Evolutionary conservation across 441 rosid genomes (phyloP).

Genomic region (Pelargonium fulgidum): DNA sequence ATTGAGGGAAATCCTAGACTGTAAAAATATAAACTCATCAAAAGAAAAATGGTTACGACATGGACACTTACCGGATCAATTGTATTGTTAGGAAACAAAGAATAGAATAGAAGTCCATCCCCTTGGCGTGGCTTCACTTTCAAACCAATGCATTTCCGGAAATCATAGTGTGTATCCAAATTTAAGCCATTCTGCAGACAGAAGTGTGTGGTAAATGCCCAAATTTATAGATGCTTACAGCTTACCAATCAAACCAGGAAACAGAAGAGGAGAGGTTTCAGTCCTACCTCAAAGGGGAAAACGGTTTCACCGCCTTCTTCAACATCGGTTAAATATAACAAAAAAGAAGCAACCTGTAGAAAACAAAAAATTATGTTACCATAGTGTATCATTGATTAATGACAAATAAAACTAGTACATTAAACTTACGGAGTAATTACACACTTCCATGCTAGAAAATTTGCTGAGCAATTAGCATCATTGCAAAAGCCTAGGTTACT

Average conservation of each 20-base stretch:
- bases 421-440: too few relatives aligned
- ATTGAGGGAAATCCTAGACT: not conserved
- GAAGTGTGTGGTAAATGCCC: not conserved
- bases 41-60: not conserved
- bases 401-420: too few relatives aligned
- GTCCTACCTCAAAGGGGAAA: conserved; percentile 57
- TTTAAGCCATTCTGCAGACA: conserved; percentile 18
- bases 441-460: too few relatives aligned
- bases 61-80: conserved; percentile 43
- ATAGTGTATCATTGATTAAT: too few relatives aligned
- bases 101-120: conserved; percentile 61
- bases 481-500: too few relatives aligned
- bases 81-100: conserved; percentile 48
- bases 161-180: conserved; percentile 39
- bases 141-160: conserved; percentile 40
- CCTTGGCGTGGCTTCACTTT: conserved; percentile 53
- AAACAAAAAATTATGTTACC: not conserved
- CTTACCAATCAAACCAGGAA: not conserved
- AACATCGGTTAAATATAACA: conserved; percentile 54
- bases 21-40: not conserved
- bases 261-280: not conserved
- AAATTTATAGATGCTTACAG: not conserved
- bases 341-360: conserved; percentile 47
- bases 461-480: too few relatives aligned
- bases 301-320: conserved; percentile 69